Base-by-base conservation (phyloP, 345 rosid genomes). In the Pseudoturritis turrita region DNA sequence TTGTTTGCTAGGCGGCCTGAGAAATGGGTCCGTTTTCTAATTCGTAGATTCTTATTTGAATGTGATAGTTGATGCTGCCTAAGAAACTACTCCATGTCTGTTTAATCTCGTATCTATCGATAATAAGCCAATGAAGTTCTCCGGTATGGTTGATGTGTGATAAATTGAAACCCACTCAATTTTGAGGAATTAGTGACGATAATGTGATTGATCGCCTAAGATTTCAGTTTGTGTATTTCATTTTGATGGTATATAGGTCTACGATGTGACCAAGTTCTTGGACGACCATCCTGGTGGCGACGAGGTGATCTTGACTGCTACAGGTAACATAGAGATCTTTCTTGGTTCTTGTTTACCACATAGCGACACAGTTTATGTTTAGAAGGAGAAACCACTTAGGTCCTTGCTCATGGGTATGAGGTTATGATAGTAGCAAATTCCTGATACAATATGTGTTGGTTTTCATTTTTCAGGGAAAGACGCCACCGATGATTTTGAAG, bases 401-500 rank as follows among this genome's bases (percentile, higher is more conserved):
- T 13, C 10, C 13, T 19, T 46, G 4, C 29, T 18, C 23, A 45
- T 45, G 22, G 11, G 5, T 2, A 6, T 29, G 5, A n/a, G n/a
- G n/a, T n/a, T n/a, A n/a, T n/a, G n/a, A n/a, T n/a, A n/a, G n/a
- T n/a, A 25, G 5, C 19, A 7, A n/a, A 9, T 62, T 41, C 39
- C 2, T 43, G 21, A 28, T 33, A 17, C 28, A 15, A 5, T 4
- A 25, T 56, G 49, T 47, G 40, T 22, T 62, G 25, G 22, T n/a
- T 15, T 61, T 43, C 0, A 29, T 10, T 33, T 33, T 7, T 33
- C 81, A 94, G 98, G 96, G 73, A 94, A 95, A 82, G 98, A 95
- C 47, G 96, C 98, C 0, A 89, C 96, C 5, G 89, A 89, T 73
- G 97, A 95, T 75, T 95, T 95, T 19, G 97, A 89, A 73, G 96